Conservation (phyloP, 2,329 filamentous ascomycete species). For the Reticulascus tulasneorum region DNA sequence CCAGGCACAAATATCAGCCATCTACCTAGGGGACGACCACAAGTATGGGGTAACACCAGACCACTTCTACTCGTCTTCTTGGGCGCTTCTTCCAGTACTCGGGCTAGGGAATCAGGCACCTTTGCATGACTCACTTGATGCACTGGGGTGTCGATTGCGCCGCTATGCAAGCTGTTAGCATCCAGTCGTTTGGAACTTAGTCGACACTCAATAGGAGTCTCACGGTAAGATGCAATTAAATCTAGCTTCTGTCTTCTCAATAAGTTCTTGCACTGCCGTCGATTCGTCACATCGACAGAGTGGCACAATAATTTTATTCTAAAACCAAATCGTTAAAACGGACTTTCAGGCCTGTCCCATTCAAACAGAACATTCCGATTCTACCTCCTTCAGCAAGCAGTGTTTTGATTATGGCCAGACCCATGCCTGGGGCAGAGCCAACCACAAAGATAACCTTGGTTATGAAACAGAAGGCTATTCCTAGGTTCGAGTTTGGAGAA, state of each 20-base stretch:
- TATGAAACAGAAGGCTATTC: not conserved
- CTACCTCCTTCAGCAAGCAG: slow-evolving; percentile 5
- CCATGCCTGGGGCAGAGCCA: slow-evolving; percentile 8
- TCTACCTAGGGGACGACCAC: too few species aligned
- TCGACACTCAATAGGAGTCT: not conserved
- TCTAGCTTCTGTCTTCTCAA: slow-evolving; percentile 3
- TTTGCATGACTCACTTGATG: slow-evolving; percentile 6
- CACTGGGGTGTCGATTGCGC: slow-evolving; percentile 9
- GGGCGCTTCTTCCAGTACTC: slow-evolving; percentile 2
- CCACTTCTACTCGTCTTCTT: too few species aligned
- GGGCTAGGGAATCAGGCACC: slow-evolving; percentile 6
- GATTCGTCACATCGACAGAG: slow-evolving; percentile 2
- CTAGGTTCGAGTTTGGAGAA: too few species aligned
- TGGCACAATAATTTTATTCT: not conserved
- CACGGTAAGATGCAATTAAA: slow-evolving; percentile 9
- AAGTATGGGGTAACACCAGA: too few species aligned
- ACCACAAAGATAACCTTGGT: slow-evolving; percentile 3
- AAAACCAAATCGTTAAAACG: not conserved
- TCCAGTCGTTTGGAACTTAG: not conserved
- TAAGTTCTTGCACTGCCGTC: not conserved
- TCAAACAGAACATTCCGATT: slow-evolving; percentile 4
- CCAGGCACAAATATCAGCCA: too few species aligned
- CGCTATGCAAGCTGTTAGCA: not conserved
- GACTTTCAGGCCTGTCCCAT: not conserved
- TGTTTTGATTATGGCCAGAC: slow-evolving; percentile 1